Conservation (phyloP, 768 basidiomycete species). For the Kondoa subrosea region DNA sequence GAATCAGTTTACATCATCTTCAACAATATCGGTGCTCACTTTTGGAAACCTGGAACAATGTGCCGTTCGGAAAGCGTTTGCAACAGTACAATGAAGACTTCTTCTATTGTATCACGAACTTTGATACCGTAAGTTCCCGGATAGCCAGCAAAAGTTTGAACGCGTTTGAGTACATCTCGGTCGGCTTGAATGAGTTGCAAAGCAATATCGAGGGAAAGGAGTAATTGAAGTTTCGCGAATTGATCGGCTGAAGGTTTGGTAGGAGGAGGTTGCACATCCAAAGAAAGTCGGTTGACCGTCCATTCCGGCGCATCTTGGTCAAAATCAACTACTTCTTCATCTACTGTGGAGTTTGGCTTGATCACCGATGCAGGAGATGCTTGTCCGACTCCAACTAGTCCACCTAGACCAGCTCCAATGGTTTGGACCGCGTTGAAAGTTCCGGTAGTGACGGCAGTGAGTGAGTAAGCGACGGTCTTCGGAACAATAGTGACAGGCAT, state of each 20-base stretch:
- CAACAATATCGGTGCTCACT: constrained; percentile 37
- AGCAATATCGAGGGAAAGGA: constrained; percentile 79
- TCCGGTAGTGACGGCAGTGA: constrained; percentile 44
- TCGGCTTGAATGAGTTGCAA: constrained; percentile 84
- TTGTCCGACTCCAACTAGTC: background rate
- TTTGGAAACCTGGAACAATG: constrained; percentile 57
- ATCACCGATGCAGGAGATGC: background rate
- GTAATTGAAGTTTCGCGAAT: constrained; percentile 49
- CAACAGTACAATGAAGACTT: constrained; percentile 71
- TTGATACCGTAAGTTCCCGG: constrained; percentile 72
- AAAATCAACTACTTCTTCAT: background rate
- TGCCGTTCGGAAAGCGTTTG: constrained; percentile 62
- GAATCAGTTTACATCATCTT: constrained; percentile 4
- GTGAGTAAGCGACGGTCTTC: constrained; percentile 41
- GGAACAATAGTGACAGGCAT: constrained; percentile 94
- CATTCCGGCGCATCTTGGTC: background rate
- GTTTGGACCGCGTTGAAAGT: constrained; percentile 26
- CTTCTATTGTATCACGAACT: constrained; percentile 84
- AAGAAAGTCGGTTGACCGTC: background rate
- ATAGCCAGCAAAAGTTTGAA: constrained; percentile 75
- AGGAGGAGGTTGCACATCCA: background rate
- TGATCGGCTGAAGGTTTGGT: background rate
- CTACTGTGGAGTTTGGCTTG: background rate
- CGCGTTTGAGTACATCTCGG: constrained; percentile 75
- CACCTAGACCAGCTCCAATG: too few species aligned